phyloP scores from a whole-genome alignment of 2,329 filamentous ascomycete genomes.

The Magnaporthiopsis rhizophila region DNA sequence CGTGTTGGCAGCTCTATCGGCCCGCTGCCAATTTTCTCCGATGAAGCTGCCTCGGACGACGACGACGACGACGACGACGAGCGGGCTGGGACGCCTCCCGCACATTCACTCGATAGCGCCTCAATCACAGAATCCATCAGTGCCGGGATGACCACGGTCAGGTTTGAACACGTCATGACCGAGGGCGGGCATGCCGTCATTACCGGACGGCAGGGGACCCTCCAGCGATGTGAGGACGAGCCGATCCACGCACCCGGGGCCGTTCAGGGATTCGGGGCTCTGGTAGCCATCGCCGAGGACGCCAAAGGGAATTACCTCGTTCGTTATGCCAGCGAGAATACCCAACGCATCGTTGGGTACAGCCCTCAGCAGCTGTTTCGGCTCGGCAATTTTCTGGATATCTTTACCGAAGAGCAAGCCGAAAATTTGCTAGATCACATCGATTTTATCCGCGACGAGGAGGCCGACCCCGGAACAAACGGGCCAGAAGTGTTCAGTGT shows the following conservation, averaged over 20 bases:
- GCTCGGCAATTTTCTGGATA: constrained; percentile 70
- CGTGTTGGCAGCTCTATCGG: constrained; percentile 21
- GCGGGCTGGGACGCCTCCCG: constrained; percentile 8
- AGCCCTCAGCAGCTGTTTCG: constrained; percentile 68
- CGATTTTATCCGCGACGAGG: constrained; percentile 80
- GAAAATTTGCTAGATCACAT: constrained; percentile 81
- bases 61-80: constrained; percentile 12
- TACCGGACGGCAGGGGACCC: constrained; percentile 63
- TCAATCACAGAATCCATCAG: constrained; percentile 11
- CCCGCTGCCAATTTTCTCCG: constrained; percentile 22
- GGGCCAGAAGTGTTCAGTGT: constrained; percentile 83
- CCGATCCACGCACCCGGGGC: constrained; percentile 83
- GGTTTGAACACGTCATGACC: constrained; percentile 72
- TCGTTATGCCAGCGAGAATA: constrained; percentile 75
- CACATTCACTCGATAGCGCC: constrained; percentile 4
- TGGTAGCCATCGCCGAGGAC: constrained; percentile 68
- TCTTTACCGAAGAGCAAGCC: constrained; percentile 73
- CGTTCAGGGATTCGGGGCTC: constrained; percentile 69
- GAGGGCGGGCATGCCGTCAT: constrained; percentile 76
- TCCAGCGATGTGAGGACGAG: constrained; percentile 83
- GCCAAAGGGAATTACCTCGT: constrained; percentile 59
- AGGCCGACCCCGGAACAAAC: constrained; percentile 63
- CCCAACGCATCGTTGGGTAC: constrained; percentile 65
- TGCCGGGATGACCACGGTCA: constrained; percentile 53
- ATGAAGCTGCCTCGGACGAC: constrained; percentile 15